Evolutionary conservation across 768 basidiomycete species (phyloP), one percentile per base, ranked within the genome.

Genomic region (Chalciporus pseudorubinellus): DNA sequence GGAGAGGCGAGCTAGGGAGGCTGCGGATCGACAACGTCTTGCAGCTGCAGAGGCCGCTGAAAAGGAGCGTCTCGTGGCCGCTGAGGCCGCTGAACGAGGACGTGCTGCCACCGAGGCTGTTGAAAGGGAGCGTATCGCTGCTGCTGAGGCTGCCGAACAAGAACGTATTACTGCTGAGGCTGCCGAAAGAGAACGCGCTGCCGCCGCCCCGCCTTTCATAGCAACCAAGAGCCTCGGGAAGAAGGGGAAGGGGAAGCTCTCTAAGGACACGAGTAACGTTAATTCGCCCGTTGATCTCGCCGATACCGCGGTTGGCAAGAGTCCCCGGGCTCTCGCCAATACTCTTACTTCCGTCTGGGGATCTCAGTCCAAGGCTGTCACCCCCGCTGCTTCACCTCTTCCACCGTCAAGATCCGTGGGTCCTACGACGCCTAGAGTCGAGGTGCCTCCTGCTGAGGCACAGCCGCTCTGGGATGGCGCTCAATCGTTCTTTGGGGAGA

Each of bases 261-360:
- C 38, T 53, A 57, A 67, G 60, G 44, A 59, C 34, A 39, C 59
- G 22, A 66, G 54, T 52, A 64, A 66, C 49, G 54, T 44, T 4
- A 59, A 3, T 43, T 62, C 65, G 16, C 64, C 68, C 24, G 53
- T 75, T 61, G 67, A 72, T 56, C 48, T 65, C 55, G 61, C 66
- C 59, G 59, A 76, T 65, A 56, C 70, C 14, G 61, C 70, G 18
- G 72, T 71, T 20, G 70, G 73, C 24, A 72, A 71, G 42, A 70
- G 70, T 31, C 62, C 73, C 12, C 66, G 68, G 11, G 70, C 65
- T 46, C 70, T 81, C 19, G 74, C 61, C 1, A 70, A 81, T 2
- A 59, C 74, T 5, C 73, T 81, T 39, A 72, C 61, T 19, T 72
- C 79, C 0, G 70, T 80, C 6, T 82, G 82, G 79, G 82, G 81